These are phyloP conservation scores for Coemansia sp. DNA, from an alignment of 192 early-diverging fungal genomes.

Conservation along the genomic window DNA sequence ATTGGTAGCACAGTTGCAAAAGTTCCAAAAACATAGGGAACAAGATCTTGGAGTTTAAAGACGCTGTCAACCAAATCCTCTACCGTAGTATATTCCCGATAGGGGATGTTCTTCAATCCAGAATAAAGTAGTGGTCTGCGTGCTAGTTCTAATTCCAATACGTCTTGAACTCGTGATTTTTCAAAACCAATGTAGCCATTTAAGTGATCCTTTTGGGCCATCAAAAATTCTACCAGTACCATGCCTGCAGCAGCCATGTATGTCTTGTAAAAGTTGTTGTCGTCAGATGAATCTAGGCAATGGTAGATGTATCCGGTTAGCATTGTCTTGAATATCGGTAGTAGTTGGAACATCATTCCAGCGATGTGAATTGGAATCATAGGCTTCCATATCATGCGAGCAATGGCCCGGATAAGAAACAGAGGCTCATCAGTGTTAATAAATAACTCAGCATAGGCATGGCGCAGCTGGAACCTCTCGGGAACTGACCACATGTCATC, in stretches of 20 bases:
- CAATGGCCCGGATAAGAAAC: constrained; percentile 38
- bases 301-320: constrained; percentile 22
- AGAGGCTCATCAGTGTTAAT: constrained; percentile 30
- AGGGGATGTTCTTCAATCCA: too few species aligned
- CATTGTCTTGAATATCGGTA: not conserved
- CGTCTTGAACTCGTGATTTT: not conserved
- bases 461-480: constrained; percentile 16
- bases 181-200: not conserved
- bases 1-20: too few species aligned
- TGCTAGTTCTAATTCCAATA: not conserved
- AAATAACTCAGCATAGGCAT: constrained; percentile 23
- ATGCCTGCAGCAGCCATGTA: not conserved
- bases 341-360: constrained; percentile 2
- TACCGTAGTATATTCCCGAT: too few species aligned
- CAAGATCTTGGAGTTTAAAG: too few species aligned
- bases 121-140: not conserved
- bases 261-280: constrained; percentile 15
- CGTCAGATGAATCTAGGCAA: constrained; percentile 37
- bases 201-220: not conserved
- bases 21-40: too few species aligned
- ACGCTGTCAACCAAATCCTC: too few species aligned
- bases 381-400: constrained; percentile 43
- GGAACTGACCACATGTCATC: constrained; percentile 36
- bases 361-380: constrained; percentile 31
- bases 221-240: not conserved